These are phyloP conservation scores for Dryadomyces quercus-mongolicae DNA, from an alignment of 2,329 filamentous ascomycete genomes.

Conservation along the genomic window DNA sequence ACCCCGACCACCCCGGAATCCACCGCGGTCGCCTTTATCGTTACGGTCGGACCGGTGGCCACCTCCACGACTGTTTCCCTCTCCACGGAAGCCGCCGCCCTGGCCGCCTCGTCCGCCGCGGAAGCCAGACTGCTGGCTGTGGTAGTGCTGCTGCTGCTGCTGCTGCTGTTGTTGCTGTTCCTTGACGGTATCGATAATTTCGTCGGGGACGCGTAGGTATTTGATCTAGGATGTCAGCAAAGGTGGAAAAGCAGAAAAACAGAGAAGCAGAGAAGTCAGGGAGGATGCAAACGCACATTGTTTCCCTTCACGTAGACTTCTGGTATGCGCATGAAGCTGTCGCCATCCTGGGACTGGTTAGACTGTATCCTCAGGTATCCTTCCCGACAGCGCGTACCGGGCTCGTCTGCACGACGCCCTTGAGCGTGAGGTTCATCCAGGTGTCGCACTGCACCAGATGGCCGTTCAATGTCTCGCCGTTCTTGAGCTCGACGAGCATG, in stretches of 20 bases:
- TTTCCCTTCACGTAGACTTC: slow-evolving; percentile 97
- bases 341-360: slow-evolving; percentile 54
- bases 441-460: slow-evolving; percentile 95
- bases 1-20: slow-evolving; percentile 38
- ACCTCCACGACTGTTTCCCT: slow-evolving; percentile 36
- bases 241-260: neutral
- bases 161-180: slow-evolving; percentile 75
- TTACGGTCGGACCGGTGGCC: slow-evolving; percentile 26
- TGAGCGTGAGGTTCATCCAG: slow-evolving; percentile 98
- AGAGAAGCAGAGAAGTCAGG: too few relatives aligned
- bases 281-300: slow-evolving; percentile 53
- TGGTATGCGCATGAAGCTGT: slow-evolving; percentile 82
- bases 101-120: slow-evolving; percentile 50
- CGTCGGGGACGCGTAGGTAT: slow-evolving; percentile 90
- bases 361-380: neutral
- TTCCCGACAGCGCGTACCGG: slow-evolving; percentile 39
- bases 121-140: slow-evolving; percentile 33
- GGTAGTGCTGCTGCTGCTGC: slow-evolving; percentile 10
- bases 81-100: slow-evolving; percentile 40
- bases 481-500: slow-evolving; percentile 96
- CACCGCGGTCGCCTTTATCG: slow-evolving; percentile 42
- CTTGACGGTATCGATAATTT: slow-evolving; percentile 89
- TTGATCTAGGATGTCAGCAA: slow-evolving; percentile 61
- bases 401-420: slow-evolving; percentile 94
- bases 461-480: slow-evolving; percentile 93